Evolutionary conservation across 805 yeast genomes (phyloP), one percentile per base, ranked within the genome.

Genomic region (Debaryomyces castellii): DNA sequence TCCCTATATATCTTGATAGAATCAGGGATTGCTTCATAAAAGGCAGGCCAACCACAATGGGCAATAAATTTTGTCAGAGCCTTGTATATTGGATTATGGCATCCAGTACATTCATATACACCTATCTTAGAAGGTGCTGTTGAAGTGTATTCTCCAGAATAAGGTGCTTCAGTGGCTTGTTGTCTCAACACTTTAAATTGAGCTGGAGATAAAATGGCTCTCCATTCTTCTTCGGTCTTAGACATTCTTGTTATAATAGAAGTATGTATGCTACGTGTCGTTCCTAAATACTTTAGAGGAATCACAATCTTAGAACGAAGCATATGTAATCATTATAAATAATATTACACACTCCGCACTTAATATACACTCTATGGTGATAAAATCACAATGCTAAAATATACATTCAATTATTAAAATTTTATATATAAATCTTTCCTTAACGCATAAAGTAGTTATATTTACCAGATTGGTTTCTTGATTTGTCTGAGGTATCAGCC

Each of bases 1-100:
- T 94, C 99, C 16, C 71, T 74, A 47, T 77, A 66, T 10, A 85
- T 73, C 17, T 65, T 74, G 33, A 94, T 76, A 5, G 96, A 76
- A 0, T 90, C 91, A 0, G 96, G 95, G 33, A 88, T 71, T 1
- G 96, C 97, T 47, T 89, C 86, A 64, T 85, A 92, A 65, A 94
- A 94, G 0, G 97, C 91, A 1, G 99, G 99, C 99, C 99, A 94
- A 2, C 99, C 99, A 65, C 99, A 94, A 44, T 89, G 89, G 10
- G 96, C 81, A 47, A 85, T 83, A 57, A 94, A 94, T 64, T 94
- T 92, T 3, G 96, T 78, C 25, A 76, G 71, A 23, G 96, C 83
- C 49, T 77, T 77, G 65, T 94, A 94, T 24, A 94, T 68, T 10
- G 97, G 96, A 37, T 78, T 71, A 41, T 74, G 76, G 66, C 99